Evolutionary conservation across 1,139 yeast species (phyloP).

Genomic region (Eremothecium gossypii): DNA sequence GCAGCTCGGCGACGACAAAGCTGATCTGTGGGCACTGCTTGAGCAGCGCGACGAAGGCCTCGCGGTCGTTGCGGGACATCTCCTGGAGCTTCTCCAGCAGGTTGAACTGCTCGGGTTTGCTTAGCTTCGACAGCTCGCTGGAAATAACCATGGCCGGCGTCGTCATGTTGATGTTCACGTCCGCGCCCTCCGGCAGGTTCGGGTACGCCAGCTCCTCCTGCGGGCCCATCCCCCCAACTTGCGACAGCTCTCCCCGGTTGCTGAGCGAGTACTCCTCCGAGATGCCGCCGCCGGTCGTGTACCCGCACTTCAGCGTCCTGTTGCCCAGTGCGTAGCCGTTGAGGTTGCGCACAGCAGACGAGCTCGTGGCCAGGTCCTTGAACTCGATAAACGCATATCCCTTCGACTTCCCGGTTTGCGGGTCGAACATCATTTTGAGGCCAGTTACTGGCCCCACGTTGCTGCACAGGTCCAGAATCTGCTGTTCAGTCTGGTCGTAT

Average conservation of each 20-base stretch:
- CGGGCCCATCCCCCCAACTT: conserved; percentile 9
- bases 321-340: conserved; percentile 73
- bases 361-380: conserved; percentile 69
- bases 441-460: conserved; percentile 72
- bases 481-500: conserved; percentile 80
- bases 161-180: conserved; percentile 56
- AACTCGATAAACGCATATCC: conserved; percentile 88
- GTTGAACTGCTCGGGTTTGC: conserved; percentile 21
- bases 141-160: conserved; percentile 50
- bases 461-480: conserved; percentile 41
- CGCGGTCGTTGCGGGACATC: conserved; percentile 55
- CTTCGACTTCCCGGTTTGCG: conserved; percentile 81
- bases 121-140: conserved; percentile 44
- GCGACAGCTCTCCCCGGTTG: conserved; percentile 12
- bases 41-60: conserved; percentile 53
- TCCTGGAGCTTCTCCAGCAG: conserved; percentile 49
- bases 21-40: conserved; percentile 69
- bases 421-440: conserved; percentile 72
- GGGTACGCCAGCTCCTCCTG: conserved; percentile 28
- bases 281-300: conserved; percentile 34
- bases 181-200: conserved; percentile 39
- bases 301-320: conserved; percentile 64
- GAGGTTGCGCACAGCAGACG: conserved; percentile 82
- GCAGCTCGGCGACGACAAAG: conserved; percentile 72
- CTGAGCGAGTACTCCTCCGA: conserved; percentile 5